phyloP scores from a whole-genome alignment of 2,329 filamentous ascomycete species.

The Tolypocladium pustulatum region DNA sequence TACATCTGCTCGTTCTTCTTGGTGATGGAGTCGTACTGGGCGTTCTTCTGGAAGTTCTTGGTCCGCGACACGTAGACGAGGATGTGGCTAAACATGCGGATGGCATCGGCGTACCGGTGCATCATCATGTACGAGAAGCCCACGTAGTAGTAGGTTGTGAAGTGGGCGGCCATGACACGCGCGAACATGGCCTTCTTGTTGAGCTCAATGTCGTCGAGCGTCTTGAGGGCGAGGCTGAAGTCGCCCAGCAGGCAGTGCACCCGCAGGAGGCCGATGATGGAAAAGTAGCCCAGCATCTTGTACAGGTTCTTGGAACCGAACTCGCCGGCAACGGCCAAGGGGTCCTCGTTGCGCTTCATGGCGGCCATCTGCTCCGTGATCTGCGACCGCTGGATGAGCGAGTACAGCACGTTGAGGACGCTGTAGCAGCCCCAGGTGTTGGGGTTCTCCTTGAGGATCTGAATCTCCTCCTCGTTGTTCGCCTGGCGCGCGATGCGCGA shows the following conservation, averaged over 20 bases:
- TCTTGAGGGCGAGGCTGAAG: constrained; percentile 97
- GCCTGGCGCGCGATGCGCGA: constrained; percentile 77
- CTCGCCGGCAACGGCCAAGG: constrained; percentile 78
- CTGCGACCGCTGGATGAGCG: constrained; percentile 93
- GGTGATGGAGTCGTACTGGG: constrained; percentile 94
- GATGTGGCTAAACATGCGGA: constrained; percentile 99
- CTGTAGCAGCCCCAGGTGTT: constrained; percentile 99
- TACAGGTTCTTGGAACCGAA: constrained; percentile 93
- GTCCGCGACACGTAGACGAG: constrained; percentile 96
- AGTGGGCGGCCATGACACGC: constrained; percentile 97
- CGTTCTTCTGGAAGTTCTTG: constrained; percentile 99
- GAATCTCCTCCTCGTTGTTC: constrained; percentile 84
- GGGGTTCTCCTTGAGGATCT: constrained; percentile 86
- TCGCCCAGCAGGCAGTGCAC: constrained; percentile 95
- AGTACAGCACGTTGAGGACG: constrained; percentile 98
- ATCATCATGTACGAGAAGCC: constrained; percentile 99
- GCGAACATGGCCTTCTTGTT: constrained; percentile 99
- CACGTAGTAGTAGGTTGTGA: constrained; percentile 99
- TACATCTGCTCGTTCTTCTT: constrained; percentile 99
- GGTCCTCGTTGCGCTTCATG: constrained; percentile 89
- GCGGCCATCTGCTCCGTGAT: constrained; percentile 95
- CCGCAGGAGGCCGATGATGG: constrained; percentile 91
- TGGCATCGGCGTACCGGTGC: constrained; percentile 97
- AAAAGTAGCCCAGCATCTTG: constrained; percentile 98
- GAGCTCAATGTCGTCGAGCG: constrained; percentile 96